Base-by-base conservation (phyloP, 2,329 filamentous ascomycete species). In the Nannizzia gypsea region DNA sequence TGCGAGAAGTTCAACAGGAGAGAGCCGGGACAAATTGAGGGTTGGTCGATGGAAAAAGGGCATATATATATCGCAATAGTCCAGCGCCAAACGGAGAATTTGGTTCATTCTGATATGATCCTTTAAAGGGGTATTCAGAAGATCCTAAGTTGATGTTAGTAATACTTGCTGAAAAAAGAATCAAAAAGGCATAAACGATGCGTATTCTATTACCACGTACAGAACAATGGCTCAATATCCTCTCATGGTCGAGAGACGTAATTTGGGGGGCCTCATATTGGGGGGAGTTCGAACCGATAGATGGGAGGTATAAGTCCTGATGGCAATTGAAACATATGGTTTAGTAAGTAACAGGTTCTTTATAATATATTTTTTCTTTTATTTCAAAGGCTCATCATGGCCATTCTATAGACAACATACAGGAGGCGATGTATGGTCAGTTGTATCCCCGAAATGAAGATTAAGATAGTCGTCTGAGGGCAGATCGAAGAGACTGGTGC, bases 11-110 rank as follows among this genome's bases (percentile, higher is more conserved):
- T 65, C 56, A 9, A 59, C 56, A 26, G 64, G 56, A 4, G 64
- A 62, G 6, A 58, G 58, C 1, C 56, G 59, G 5, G 60, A 56
- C 9, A 65, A 11, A 2, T 62, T 60, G n/a, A 66, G 59, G 3
- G 64, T 66, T 36, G 65, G 62, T 13, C 63, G 64, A 28, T 66
- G 65, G 50, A 66, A 66, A 15, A 65, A 52, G 13, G 64, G 63
- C 59, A 66, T 59, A 56, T 64, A 65, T 15, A 64, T 46, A 40
- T 66, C 62, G 55, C 64, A 64, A 50, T 66, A 66, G 40, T 66
- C 63, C 6, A 66, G 58, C n/a, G 63, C 63, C 9, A 59, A 48
- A 20, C 40, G 59, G 15, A 64, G 46, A n/a, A 62, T 54, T 17
- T 56, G 54, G 26, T 63, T 61, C 11, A 57, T 44, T 59, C 62